Conservation (phyloP, 495 filamentous ascomycete genomes). For the Platismatia glauca region DNA sequence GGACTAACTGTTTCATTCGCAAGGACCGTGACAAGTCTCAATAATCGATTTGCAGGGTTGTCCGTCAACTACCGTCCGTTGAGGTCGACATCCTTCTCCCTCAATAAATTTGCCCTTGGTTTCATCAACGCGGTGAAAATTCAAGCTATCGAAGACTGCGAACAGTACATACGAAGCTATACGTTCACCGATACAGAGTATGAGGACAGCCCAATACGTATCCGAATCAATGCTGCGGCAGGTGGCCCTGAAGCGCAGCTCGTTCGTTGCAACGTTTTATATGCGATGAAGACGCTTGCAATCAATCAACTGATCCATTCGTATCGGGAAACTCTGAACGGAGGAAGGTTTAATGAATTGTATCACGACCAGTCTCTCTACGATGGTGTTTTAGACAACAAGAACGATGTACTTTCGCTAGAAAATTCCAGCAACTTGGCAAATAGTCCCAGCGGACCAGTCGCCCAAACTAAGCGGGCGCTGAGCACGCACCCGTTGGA, state of each 20-base stretch:
- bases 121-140: conserved; percentile 6
- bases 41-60: conserved; percentile 6
- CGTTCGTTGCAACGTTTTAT: neutral
- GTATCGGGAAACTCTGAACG: neutral
- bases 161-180: conserved; percentile 3
- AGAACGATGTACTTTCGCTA: neutral
- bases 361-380: neutral
- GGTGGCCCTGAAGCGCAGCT: neutral
- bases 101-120: conserved; percentile 3
- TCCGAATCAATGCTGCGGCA: neutral
- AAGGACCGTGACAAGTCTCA: conserved; percentile 1
- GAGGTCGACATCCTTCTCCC: neutral
- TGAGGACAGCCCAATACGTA: neutral
- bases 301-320: neutral
- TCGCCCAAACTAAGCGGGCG: neutral
- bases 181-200: neutral
- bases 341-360: neutral
- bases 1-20: neutral
- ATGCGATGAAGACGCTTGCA: neutral
- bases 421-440: neutral
- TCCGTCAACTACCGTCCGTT: neutral
- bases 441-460: neutral
- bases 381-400: neutral
- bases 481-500: neutral
- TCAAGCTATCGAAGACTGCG: neutral